Base-by-base conservation (phyloP, 2,329 filamentous ascomycete genomes). In the Nemania sp. region DNA sequence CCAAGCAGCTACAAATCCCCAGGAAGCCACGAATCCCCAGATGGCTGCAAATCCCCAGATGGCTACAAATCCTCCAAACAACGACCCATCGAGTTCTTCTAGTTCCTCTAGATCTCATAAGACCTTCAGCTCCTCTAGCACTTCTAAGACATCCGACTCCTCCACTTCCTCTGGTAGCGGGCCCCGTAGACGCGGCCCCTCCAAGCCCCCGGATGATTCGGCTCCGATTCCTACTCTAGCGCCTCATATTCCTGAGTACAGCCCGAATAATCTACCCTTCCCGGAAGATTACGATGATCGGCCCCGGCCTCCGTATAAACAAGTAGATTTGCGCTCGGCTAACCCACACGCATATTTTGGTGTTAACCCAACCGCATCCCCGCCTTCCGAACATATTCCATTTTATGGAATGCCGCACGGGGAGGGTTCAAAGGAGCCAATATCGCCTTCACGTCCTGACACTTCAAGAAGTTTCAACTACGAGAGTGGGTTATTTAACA, bases 401-500 rank as follows among this genome's bases (percentile, higher is more conserved):
- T 76, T 77, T 59, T 78, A 75, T 58, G 73, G 73, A 32, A 64
- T 75, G 49, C 70, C 76, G 24, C 62, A 62, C 13, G 74, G 76
- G 20, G 43, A 62, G 45, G 76, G 76, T 52, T 70, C 72, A 10
- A 57, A 61, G 3, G 32, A 65, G 27, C 72, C 73, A 5, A 57
- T 70, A 47, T 70, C 74, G 24, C 68, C 72, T n/a, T 35, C 38
- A 27, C 74, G 72, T 11, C 75, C 77, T 20, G 67, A 70, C 27
- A 69, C 75, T 13, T 71, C 74, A 10, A 76, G 72, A 35, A 80
- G 78, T 65, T 83, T 79, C 69, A 72, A 66, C 11, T 74, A 77
- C 11, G 82, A 83, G 61, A 80, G 77, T 56, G 67, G 66, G 20
- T 53, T 83, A 5, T 83, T 78, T 68, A 60, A 70, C 1, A 67